phyloP scores from a whole-genome alignment of 441 rosid genomes.

The California macrophylla region DNA sequence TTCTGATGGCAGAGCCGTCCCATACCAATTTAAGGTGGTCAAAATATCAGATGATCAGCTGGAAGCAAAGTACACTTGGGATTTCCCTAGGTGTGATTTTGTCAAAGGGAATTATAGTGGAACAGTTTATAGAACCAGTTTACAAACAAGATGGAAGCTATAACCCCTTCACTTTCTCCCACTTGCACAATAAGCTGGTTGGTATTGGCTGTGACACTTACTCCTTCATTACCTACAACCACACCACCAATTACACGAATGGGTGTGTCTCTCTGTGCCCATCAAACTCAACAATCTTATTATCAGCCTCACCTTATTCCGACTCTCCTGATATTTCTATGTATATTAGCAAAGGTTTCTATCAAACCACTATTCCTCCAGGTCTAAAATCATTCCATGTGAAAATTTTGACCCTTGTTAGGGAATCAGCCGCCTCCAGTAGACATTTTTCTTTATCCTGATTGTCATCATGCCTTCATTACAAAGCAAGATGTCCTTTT shows the following conservation, averaged over 20 bases:
- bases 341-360: background rate
- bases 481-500: background rate
- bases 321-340: background rate
- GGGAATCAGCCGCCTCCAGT: background rate
- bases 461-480: slow-evolving; percentile 18
- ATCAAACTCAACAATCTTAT: background rate
- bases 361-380: slow-evolving; percentile 3
- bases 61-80: slow-evolving; percentile 5
- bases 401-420: background rate
- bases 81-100: slow-evolving; percentile 6
- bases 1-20: background rate
- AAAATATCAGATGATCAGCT: background rate
- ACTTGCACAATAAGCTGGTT: slow-evolving; percentile 8
- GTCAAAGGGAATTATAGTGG: background rate
- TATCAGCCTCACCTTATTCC: background rate
- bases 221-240: slow-evolving; percentile 3
- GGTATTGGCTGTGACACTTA: slow-evolving; percentile 9
- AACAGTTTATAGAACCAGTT: background rate
- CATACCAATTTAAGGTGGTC: slow-evolving; percentile 12
- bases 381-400: slow-evolving; percentile 11
- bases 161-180: slow-evolving; percentile 15
- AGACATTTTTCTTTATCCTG: too few relatives aligned
- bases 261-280: slow-evolving; percentile 16
- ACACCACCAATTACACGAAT: background rate
- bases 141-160: background rate